Base-by-base conservation (phyloP, 306 rosid genomes). In the Pyrus betulifolia region DNA sequence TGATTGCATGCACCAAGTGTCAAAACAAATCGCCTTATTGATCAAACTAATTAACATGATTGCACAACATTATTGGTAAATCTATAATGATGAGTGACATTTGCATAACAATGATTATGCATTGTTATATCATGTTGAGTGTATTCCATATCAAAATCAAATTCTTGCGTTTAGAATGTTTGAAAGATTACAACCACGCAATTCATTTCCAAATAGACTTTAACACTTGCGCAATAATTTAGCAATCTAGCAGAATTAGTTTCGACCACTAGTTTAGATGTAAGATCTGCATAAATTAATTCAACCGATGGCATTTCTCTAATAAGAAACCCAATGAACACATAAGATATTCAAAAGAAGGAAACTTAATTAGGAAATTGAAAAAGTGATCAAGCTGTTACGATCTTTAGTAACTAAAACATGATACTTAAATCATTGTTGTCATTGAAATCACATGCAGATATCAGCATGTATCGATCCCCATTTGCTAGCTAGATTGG, bases 401-500 rank as follows among this genome's bases (percentile, higher is more conserved):
- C 45, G 52, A 14, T 46, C 21, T 46, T 30, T 17, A 31, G 8
- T 18, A 44, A 10, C 30, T 58, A 63, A 63, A 51, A 65, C 66
- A 33, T n/a, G 65, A 30, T 30, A 69, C 75, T 69, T n/a, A 69
- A 45, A 76, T 42, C 57, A 76, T 78, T 40, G 33, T 27, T 58
- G 65, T 59, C 55, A 33, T 69, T 67, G 59, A 74, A 68, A 59
- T 74, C 79, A 74, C 65, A 67, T 46, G 64, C 73, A 65, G 40
- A 63, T 11, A 63, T 72, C 67, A 58, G 70, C 75, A 74, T 23
- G 22, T 22, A 61, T 35, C 40, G 8, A 35, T 68, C 45, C 52
- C 21, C 19, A 58, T 74, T 49, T 68, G 52, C 46, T 66, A 46
- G 60, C 25, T 55, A 38, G 67, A 72, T 31, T 38, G 67, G 27